phyloP scores from a whole-genome alignment of 495 filamentous ascomycete genomes.

The Pyronema omphalodes region DNA sequence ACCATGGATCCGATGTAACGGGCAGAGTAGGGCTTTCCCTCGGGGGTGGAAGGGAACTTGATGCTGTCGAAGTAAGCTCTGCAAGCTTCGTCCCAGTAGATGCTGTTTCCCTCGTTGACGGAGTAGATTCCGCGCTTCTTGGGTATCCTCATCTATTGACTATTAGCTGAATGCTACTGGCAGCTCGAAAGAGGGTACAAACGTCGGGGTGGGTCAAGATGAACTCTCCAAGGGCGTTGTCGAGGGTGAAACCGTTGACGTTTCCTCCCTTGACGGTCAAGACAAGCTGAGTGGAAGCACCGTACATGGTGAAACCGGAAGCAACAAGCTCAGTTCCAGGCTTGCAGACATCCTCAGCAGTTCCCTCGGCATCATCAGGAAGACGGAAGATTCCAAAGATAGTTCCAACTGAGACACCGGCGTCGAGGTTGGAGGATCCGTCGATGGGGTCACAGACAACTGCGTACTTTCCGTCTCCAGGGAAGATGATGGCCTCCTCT shows the following conservation, averaged over 20 bases:
- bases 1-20: conserved; percentile 97
- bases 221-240: conserved; percentile 92
- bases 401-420: conserved; percentile 92
- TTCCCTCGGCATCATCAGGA: conserved; percentile 46
- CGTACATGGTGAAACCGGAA: conserved; percentile 98
- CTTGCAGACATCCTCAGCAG: conserved; percentile 65
- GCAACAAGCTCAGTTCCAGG: conserved; percentile 84
- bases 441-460: conserved; percentile 97
- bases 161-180: conserved; percentile 3
- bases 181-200: background rate
- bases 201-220: conserved; percentile 84
- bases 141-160: conserved; percentile 53
- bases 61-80: conserved; percentile 76
- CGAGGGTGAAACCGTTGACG: conserved; percentile 95
- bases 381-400: conserved; percentile 94
- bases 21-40: conserved; percentile 79
- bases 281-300: conserved; percentile 85
- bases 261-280: conserved; percentile 86
- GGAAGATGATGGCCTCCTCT: conserved; percentile 75
- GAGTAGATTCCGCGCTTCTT: conserved; percentile 74
- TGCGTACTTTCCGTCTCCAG: conserved; percentile 75
- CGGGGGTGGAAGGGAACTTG: conserved; percentile 51
- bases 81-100: conserved; percentile 84
- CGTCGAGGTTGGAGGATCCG: conserved; percentile 91
- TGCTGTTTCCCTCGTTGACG: conserved; percentile 92